Percentiles rank a stretch among this genome's conserved stretches.
These are phyloP conservation scores for Ramularia endophylla DNA, from an alignment of 2,329 filamentous ascomycete species.

Conservation along the genomic window DNA sequence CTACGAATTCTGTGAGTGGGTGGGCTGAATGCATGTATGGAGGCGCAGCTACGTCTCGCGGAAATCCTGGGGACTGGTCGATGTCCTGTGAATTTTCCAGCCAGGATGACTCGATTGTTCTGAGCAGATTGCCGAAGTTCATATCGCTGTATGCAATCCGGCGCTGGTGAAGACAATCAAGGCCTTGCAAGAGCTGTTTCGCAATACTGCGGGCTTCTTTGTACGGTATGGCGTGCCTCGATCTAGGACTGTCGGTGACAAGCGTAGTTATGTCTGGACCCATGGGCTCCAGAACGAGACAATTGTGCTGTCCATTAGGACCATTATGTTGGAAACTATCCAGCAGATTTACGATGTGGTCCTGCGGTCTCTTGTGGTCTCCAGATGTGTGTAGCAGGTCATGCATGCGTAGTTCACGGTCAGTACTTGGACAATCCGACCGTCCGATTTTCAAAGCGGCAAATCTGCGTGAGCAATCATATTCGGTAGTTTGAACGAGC, in stretches of 20 bases:
- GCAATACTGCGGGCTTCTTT: not conserved
- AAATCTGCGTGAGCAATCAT: not conserved
- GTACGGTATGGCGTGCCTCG: not conserved
- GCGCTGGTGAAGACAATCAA: constrained; percentile 2
- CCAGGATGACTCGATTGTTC: not conserved
- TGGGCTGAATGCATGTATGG: constrained; percentile 1
- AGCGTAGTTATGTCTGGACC: not conserved
- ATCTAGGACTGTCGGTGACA: not conserved
- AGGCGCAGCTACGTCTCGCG: not conserved
- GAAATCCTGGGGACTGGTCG: not conserved
- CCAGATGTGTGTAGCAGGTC: not conserved
- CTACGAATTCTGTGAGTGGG: constrained; percentile 2
- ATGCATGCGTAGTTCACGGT: not conserved
- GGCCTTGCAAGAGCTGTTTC: constrained; percentile 4
- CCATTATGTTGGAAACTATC: constrained; percentile 4
- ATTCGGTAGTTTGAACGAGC: constrained; percentile 3
- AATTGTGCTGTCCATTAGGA: constrained; percentile 6
- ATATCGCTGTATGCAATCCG: constrained; percentile 4
- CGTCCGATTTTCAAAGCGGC: constrained; percentile 5
- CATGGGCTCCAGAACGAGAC: constrained; percentile 2
- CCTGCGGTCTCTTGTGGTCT: not conserved
- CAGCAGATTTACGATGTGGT: constrained; percentile 1
- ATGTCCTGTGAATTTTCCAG: too few relatives aligned
- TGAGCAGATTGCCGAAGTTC: constrained; percentile 3
- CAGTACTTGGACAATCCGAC: not conserved